Base-by-base conservation (phyloP, 2,329 filamentous ascomycete genomes). In the Didymella pinodella region DNA sequence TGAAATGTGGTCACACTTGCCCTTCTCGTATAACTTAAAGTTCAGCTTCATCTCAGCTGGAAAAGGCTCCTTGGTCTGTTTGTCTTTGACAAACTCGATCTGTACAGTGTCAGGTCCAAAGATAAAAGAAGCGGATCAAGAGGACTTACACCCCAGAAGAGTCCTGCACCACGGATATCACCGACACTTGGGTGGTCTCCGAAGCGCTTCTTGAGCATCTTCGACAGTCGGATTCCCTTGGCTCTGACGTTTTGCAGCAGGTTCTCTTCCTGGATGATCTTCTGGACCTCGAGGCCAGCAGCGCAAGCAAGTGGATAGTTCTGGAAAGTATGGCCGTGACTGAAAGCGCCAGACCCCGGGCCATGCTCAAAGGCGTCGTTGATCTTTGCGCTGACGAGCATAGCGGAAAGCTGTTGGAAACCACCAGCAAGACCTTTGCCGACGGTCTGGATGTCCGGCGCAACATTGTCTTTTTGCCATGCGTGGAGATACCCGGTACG, bases 351-450 rank as follows among this genome's bases (percentile, higher is more conserved):
- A 41, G 67, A 81, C 57, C 77, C 76, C 1, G 59, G 54, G 6
- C 62, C 62, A 74, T 75, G 38, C 59, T 78, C 41, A 12, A 88
- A 73, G 1, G 78, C 76, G 20, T 84, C 74, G 18, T 85, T 77
- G 3, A 90, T 79, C n/a, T 75, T 79, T 1, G 77, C 68, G 20
- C 81, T 81, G 1, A 86, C 79, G 1, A 91, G 77, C 22, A 90
- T 78, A 0, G 81, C 88, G 0, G 88, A 86, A 8, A 90, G 80
- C 0, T 87, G 83, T 40, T 82, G 81, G 61, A 86, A 90, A 0
- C 89, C 89, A 18, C 83, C 88, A 0, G 84, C 87, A 0, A 91
- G 79, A 0, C 85, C 86, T 71, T 92, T 91, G 0, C 86, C 89
- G 10, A 90, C 77, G 0, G 87, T 86, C 71, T 89, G 83, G 4